Evolutionary conservation across 2,329 filamentous ascomycete species (phyloP), one percentile per base, ranked within the genome.

Genomic region (Epichloe uncinata): DNA sequence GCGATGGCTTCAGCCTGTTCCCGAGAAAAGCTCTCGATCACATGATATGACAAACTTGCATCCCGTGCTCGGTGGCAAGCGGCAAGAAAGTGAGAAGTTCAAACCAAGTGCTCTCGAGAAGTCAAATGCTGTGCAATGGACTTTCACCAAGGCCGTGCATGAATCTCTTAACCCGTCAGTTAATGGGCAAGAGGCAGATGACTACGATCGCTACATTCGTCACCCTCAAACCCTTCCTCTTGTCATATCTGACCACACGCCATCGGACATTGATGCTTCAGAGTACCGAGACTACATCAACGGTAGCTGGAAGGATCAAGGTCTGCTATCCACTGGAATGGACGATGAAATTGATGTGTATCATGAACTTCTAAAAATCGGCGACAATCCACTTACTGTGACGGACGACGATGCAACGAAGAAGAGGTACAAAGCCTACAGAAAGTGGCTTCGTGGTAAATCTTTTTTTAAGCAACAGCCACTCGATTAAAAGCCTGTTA

Each of bases 391-490:
- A 16, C 69, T 98, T 48, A 94, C 87, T 2, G 91, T 97, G 13
- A 83, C 82, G 1, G 84, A 90, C 42, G 90, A 94, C 60, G 93
- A 97, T 65, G 76, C 82, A 43, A 76, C 78, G 40, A 97, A 95
- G 77, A 96, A 97, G 75, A 75, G 93, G 58, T 98, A 98, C 67
- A 97, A 95, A 69, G 87, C 90, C 9, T 98, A 98, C 68, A 73
- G 84, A 60, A 94, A 96, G 68, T 98, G 93, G 91, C 73, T 98
- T 61, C 78, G 82, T 54, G 91, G 91, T 16, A 97, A 96, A 72
- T 95, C 88, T 77, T 97, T 60, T 60, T 97, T 97, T 66, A 97
- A 97, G 69, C 90, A 96, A 73, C 81, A 84, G 65, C 80, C 83
- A 43, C 73, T 79, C 48, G 77, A 78, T 54, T 78, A 69, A 68